Conservation (phyloP, 176 grass and related monocot genomes). For the Rhynchospora breviuscula region DNA sequence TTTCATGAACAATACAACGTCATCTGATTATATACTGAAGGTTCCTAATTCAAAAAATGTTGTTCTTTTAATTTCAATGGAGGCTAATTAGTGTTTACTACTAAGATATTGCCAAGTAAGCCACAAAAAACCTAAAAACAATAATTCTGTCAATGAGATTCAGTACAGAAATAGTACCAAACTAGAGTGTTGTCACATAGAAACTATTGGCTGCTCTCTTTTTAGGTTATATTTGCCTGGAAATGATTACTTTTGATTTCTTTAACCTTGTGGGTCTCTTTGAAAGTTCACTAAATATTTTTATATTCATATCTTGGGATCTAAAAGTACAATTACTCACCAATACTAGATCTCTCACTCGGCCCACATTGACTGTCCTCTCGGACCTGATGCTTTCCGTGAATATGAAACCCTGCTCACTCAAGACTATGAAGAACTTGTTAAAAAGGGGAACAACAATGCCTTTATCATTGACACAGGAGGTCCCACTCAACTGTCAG, state of each 20-base stretch:
- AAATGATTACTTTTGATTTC: not conserved
- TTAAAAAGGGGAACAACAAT: conserved; percentile 20
- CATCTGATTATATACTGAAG: not conserved
- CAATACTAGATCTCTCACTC: conserved; percentile 67
- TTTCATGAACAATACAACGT: not conserved
- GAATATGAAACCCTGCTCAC: conserved; percentile 81
- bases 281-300: not conserved
- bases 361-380: conserved; percentile 66
- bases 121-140: not conserved
- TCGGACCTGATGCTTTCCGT: conserved; percentile 89
- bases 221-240: not conserved
- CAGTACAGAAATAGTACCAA: not conserved
- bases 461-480: not conserved
- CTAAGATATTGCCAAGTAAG: not conserved
- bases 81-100: not conserved
- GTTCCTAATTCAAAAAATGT: not conserved
- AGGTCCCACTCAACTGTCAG: conserved; percentile 35
- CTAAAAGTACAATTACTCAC: not conserved
- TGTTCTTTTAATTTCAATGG: not conserved
- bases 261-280: not conserved
- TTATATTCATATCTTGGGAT: not conserved
- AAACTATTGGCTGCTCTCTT: not conserved
- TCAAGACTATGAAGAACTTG: conserved; percentile 87
- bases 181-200: not conserved
- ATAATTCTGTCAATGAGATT: not conserved